Evolutionary conservation across 2,329 filamentous ascomycete species (phyloP).

Genomic region (Triangularia verruculosa): DNA sequence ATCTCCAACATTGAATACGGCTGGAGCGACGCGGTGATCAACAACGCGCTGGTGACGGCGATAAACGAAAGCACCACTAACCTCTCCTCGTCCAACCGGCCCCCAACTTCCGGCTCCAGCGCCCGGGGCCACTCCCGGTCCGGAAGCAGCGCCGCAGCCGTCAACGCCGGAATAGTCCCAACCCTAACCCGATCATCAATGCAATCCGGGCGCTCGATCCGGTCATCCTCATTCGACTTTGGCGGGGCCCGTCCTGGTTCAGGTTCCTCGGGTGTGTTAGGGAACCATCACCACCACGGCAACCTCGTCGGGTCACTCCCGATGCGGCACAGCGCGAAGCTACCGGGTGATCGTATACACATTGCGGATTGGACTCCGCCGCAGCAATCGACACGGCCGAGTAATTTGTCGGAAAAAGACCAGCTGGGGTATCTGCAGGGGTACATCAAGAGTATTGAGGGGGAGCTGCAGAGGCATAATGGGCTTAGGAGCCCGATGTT

Average conservation of each 20-base stretch:
- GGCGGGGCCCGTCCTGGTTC: conserved; percentile 54
- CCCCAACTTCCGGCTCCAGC: conserved; percentile 32
- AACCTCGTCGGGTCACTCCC: conserved; percentile 2
- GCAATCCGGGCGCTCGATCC: conserved; percentile 46
- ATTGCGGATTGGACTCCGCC: conserved; percentile 90
- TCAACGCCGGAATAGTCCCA: conserved; percentile 13
- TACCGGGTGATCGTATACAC: conserved; percentile 79
- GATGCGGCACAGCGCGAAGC: conserved; percentile 40
- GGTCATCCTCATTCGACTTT: conserved; percentile 62
- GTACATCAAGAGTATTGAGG: conserved; percentile 84
- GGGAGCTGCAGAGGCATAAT: conserved; percentile 83
- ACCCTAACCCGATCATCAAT: conserved; percentile 36
- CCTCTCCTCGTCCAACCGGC: conserved; percentile 30
- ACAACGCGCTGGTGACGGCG: conserved; percentile 52
- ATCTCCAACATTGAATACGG: conserved; percentile 98
- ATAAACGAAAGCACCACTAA: conserved; percentile 46
- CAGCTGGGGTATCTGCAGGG: conserved; percentile 71
- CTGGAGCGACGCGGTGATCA: conserved; percentile 84
- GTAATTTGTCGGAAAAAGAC: conserved; percentile 72
- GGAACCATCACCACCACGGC: conserved; percentile 3
- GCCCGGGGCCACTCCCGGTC: conserved; percentile 43
- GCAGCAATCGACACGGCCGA: conserved; percentile 84
- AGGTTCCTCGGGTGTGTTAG: conserved; percentile 35
- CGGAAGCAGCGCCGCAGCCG: conserved; percentile 48
- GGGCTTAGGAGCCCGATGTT: conserved; percentile 83